These are phyloP conservation scores for Spergularia marina DNA, from an alignment of 148 eudicot genomes.

Conservation along the genomic window DNA sequence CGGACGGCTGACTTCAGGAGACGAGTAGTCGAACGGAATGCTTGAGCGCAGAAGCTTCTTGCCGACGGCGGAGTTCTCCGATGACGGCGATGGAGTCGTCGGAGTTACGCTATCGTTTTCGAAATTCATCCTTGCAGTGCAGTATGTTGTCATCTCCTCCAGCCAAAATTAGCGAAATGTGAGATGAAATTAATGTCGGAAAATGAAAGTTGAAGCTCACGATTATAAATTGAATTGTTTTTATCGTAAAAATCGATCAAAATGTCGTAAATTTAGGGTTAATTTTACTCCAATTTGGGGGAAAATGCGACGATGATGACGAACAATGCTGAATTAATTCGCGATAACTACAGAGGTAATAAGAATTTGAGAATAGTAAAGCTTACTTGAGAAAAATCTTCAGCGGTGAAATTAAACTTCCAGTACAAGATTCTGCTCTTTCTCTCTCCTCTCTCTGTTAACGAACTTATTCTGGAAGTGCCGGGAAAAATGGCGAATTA, in stretches of 20 bases:
- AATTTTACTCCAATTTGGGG: too few relatives aligned
- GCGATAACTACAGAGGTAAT: not conserved
- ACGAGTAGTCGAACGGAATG: constrained; percentile 18
- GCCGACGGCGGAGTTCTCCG: constrained; percentile 21
- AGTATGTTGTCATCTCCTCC: constrained; percentile 4
- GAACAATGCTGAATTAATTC: not conserved
- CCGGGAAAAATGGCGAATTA: not conserved
- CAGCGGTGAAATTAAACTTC: not conserved
- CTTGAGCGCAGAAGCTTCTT: constrained; percentile 34
- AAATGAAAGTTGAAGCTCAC: too few relatives aligned
- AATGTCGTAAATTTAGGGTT: too few relatives aligned
- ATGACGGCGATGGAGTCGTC: constrained; percentile 12
- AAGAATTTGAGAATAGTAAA: not conserved
- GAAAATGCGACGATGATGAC: not conserved
- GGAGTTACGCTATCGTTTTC: constrained; percentile 29
- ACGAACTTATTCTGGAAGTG: not conserved
- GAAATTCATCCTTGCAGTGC: constrained; percentile 23
- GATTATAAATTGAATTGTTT: too few relatives aligned
- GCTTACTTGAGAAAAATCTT: not conserved
- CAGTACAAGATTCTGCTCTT: not conserved
- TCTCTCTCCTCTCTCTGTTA: not conserved
- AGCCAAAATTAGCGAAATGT: too few relatives aligned
- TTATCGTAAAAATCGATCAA: too few relatives aligned
- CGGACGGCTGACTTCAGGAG: constrained; percentile 20
- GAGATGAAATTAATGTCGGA: too few relatives aligned